Percentiles rank a stretch among this genome's conserved stretches.
These are phyloP conservation scores for Stenogyne calaminthoides DNA, from an alignment of 305 asterid genomes.

Conservation along the genomic window DNA sequence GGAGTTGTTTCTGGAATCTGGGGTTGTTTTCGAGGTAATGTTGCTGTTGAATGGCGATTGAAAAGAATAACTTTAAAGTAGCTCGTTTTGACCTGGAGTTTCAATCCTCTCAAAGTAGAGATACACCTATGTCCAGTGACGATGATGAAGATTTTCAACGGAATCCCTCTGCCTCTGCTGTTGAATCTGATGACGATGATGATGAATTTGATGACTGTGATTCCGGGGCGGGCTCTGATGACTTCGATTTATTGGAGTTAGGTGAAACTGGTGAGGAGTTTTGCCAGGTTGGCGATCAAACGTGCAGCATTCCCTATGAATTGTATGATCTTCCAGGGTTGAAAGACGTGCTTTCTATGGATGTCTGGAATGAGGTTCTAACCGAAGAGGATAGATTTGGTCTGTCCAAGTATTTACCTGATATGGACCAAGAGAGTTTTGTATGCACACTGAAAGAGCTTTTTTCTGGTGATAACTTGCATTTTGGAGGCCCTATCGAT, in stretches of 20 bases:
- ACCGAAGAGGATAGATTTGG: conserved; percentile 82
- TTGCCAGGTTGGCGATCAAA: conserved; percentile 90
- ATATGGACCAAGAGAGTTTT: conserved; percentile 90
- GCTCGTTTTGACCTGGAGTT: conserved; percentile 69
- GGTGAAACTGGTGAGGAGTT: conserved; percentile 93
- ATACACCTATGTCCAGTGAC: conserved; percentile 67
- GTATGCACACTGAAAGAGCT: conserved; percentile 77
- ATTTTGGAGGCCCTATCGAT: conserved; percentile 81
- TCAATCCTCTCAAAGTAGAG: conserved; percentile 67
- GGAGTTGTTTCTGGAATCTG: conserved; percentile 27
- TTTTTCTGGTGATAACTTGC: conserved; percentile 70
- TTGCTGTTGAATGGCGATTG: conserved; percentile 89
- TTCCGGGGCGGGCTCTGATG: conserved; percentile 98
- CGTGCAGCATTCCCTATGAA: conserved; percentile 88
- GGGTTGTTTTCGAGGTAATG: conserved; percentile 38
- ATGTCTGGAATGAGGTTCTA: conserved; percentile 90
- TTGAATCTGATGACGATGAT: conserved; percentile 79
- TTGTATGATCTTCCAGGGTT: conserved; percentile 84
- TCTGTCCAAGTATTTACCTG: conserved; percentile 86
- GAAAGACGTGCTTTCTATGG: conserved; percentile 77
- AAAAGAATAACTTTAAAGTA: conserved; percentile 75
- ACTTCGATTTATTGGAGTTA: conserved; percentile 82
- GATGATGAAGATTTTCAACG: conserved; percentile 79
- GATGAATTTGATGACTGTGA: conserved; percentile 95
- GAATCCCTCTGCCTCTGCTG: conserved; percentile 47